Conservation (phyloP, 2,329 filamentous ascomycete species). For the Sphaerostilbella broomeana region DNA sequence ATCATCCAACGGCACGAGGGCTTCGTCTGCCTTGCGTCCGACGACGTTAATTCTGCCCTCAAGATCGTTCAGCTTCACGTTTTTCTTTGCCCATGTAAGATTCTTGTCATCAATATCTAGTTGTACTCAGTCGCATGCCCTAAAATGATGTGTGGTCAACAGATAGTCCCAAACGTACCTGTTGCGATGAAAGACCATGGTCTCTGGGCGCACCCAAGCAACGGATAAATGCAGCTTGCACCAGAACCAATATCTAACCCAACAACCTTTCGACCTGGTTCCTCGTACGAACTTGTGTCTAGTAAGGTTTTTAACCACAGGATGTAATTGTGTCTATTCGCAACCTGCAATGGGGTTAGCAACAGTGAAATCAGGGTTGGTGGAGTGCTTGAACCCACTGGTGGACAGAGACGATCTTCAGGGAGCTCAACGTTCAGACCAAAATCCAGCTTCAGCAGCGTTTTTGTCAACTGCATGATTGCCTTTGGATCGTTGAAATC, state of each 20-base stretch:
- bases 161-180: slow-evolving; percentile 22
- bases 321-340: slow-evolving; percentile 78
- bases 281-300: slow-evolving; percentile 58
- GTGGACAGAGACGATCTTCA: slow-evolving; percentile 75
- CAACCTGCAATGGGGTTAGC: too few relatives aligned
- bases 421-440: slow-evolving; percentile 64
- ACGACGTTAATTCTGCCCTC: slow-evolving; percentile 58
- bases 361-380: too few relatives aligned
- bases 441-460: slow-evolving; percentile 71
- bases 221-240: slow-evolving; percentile 83
- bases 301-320: slow-evolving; percentile 79
- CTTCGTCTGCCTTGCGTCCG: slow-evolving; percentile 41
- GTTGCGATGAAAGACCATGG: slow-evolving; percentile 71
- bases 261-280: slow-evolving; percentile 42
- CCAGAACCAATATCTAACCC: slow-evolving; percentile 88
- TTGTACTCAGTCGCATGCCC: background rate
- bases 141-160: background rate
- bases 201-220: slow-evolving; percentile 66
- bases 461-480: slow-evolving; percentile 75
- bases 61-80: slow-evolving; percentile 61
- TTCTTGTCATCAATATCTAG: slow-evolving; percentile 69
- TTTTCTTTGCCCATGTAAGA: slow-evolving; percentile 57
- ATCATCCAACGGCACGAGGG: slow-evolving; percentile 58
- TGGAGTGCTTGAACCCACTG: slow-evolving; percentile 49
- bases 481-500: slow-evolving; percentile 75